Evolutionary conservation across 1,284 basidiomycete genomes (phyloP).

Genomic region (Leccinum cinnamomeum): DNA sequence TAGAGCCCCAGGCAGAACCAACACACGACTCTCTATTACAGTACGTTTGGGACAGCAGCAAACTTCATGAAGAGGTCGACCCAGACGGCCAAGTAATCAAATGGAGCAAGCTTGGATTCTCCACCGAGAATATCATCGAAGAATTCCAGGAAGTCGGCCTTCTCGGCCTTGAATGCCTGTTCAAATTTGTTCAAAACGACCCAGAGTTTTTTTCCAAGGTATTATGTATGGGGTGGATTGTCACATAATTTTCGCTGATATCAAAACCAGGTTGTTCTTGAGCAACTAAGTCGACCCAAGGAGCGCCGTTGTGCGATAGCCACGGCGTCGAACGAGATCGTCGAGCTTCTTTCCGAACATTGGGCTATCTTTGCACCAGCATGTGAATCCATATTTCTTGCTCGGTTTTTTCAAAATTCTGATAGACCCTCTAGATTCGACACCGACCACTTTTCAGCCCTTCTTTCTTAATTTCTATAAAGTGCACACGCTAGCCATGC

Average conservation of each 20-base stretch:
- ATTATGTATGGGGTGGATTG: background rate
- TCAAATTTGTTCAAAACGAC: conserved; percentile 72
- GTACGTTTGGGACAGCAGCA: conserved; percentile 71
- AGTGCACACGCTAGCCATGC: conserved; percentile 80
- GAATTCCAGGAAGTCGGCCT: conserved; percentile 87
- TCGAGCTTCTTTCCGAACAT: conserved; percentile 85
- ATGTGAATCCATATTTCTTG: conserved; percentile 46
- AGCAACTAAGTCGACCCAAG: conserved; percentile 78
- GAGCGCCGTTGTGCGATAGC: conserved; percentile 86
- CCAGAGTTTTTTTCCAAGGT: conserved; percentile 84
- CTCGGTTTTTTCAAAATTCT: conserved; percentile 17
- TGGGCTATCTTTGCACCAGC: conserved; percentile 81
- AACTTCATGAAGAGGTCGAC: conserved; percentile 53
- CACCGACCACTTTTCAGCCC: conserved; percentile 82
- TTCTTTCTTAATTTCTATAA: conserved; percentile 88
- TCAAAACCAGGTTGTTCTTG: conserved; percentile 64
- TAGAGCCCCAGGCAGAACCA: conserved; percentile 66
- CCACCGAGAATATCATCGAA: conserved; percentile 73
- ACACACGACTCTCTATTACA: conserved; percentile 63
- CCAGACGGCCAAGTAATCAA: conserved; percentile 52
- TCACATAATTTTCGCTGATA: conserved; percentile 2
- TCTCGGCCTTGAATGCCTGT: conserved; percentile 84
- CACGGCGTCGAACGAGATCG: conserved; percentile 83
- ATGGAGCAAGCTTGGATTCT: conserved; percentile 82
- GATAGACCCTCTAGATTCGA: conserved; percentile 56